Conservation (phyloP, 495 filamentous ascomycete species). For the Hypoxylon crocopeplum region DNA sequence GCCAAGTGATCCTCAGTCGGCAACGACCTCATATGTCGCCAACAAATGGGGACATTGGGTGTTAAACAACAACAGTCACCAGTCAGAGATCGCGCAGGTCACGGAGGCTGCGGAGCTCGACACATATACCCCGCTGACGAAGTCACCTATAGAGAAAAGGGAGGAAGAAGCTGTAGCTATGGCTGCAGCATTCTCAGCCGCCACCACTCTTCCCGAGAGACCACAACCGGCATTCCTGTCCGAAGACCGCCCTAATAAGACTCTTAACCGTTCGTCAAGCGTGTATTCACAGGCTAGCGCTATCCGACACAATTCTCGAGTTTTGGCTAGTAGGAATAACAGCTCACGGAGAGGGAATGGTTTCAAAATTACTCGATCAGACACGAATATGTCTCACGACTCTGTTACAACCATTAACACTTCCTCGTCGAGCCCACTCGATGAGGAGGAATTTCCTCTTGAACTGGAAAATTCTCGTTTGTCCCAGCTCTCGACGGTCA, state of each 20-base stretch:
- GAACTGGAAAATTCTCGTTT: conserved; percentile 23
- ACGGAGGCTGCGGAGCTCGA: conserved; percentile 38
- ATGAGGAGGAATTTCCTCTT: conserved; percentile 26
- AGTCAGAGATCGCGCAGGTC: conserved; percentile 24
- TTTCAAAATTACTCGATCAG: conserved; percentile 17
- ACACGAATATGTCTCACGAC: conserved; percentile 38
- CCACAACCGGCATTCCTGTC: conserved; percentile 31
- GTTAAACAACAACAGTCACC: conserved; percentile 37
- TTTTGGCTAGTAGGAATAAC: conserved; percentile 14
- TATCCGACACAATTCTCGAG: conserved; percentile 11
- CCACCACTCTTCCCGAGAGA: conserved; percentile 12
- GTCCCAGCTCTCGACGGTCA: conserved; percentile 53
- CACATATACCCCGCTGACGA: conserved; percentile 48
- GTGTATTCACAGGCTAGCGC: conserved; percentile 38
- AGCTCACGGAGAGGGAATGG: conserved; percentile 26
- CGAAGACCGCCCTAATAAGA: conserved; percentile 2
- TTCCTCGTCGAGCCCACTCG: conserved; percentile 29
- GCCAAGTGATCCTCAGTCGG: conserved; percentile 45
- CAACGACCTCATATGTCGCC: conserved; percentile 48
- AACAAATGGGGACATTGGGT: conserved; percentile 57
- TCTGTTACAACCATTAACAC: conserved; percentile 44
- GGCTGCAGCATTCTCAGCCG: conserved; percentile 35
- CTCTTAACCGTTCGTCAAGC: conserved; percentile 33
- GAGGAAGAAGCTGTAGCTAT: conserved; percentile 42
- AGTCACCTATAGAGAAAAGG: conserved; percentile 48